A percentile compares a stretch with the other conserved stretches of the same genome.
Conservation (phyloP, 1,284 basidiomycete species). For the Moesziomyces sp. region DNA sequence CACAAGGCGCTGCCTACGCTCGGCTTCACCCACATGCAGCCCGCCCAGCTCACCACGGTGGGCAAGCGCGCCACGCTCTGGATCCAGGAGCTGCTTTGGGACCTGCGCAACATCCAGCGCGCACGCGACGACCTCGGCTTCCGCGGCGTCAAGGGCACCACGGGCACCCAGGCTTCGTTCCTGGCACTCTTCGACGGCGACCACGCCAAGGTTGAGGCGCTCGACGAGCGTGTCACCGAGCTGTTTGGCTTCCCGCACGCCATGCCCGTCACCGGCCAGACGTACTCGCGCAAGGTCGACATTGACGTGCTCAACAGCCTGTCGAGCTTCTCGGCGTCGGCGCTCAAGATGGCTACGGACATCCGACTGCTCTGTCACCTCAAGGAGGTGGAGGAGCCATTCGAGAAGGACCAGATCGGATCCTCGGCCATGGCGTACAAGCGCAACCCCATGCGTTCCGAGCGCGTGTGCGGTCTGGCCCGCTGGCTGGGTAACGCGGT, state of each 20-base stretch:
- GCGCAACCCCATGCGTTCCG: constrained; percentile 98
- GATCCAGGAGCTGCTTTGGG: constrained; percentile 95
- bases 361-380: constrained; percentile 73
- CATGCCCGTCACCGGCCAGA: constrained; percentile 98
- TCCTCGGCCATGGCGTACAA: constrained; percentile 97
- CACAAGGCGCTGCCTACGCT: constrained; percentile 71
- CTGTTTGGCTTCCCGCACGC: constrained; percentile 92
- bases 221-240: constrained; percentile 81
- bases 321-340: constrained; percentile 90
- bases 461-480: constrained; percentile 93
- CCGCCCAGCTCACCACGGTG: constrained; percentile 96
- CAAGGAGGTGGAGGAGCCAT: constrained; percentile 97
- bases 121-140: constrained; percentile 94
- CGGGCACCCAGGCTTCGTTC: constrained; percentile 97
- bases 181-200: constrained; percentile 93
- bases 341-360: constrained; percentile 98
- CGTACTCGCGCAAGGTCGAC: constrained; percentile 98
- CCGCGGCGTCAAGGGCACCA: constrained; percentile 98
- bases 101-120: constrained; percentile 90
- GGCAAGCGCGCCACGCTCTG: constrained; percentile 99
- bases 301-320: constrained; percentile 89
- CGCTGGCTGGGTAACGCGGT: constrained; percentile 76
- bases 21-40: constrained; percentile 99
- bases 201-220: constrained; percentile 82
- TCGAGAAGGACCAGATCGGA: constrained; percentile 99